These are phyloP conservation scores for Verticillium longisporum DNA, from an alignment of 2,329 filamentous ascomycete genomes.

Conservation along the genomic window DNA sequence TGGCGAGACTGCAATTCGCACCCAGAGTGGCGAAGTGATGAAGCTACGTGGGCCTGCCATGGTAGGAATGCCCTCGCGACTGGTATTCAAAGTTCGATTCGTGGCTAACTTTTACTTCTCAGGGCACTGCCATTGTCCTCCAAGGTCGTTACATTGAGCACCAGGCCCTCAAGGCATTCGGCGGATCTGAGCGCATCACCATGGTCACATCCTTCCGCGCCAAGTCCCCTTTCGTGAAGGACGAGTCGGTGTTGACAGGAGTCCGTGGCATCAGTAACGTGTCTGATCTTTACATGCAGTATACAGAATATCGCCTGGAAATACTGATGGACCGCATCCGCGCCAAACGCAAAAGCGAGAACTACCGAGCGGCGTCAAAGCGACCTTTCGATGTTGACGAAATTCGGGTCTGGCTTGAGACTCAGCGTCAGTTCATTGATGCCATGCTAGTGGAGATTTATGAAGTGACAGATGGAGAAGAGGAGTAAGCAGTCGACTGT, in stretches of 20 bases:
- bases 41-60: constrained; percentile 54
- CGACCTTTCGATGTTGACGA: constrained; percentile 11
- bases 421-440: constrained; percentile 18
- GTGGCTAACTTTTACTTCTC: constrained; percentile 12
- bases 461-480: background rate
- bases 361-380: background rate
- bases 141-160: constrained; percentile 64
- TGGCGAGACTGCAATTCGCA: constrained; percentile 55
- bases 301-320: constrained; percentile 55
- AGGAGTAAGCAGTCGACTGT: background rate
- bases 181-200: constrained; percentile 55
- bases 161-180: constrained; percentile 51
- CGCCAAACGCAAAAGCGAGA: background rate
- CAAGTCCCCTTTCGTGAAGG: constrained; percentile 42
- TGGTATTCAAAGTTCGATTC: constrained; percentile 1
- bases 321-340: constrained; percentile 50
- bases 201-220: constrained; percentile 63
- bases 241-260: constrained; percentile 55
- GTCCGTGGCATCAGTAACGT: constrained; percentile 54
- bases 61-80: constrained; percentile 28
- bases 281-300: constrained; percentile 53
- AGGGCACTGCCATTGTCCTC: constrained; percentile 57
- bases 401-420: constrained; percentile 11
- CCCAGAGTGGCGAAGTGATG: constrained; percentile 44
- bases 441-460: constrained; percentile 11